phyloP scores from a whole-genome alignment of 2,329 filamentous ascomycete genomes.

The Aspergillus tanneri region DNA sequence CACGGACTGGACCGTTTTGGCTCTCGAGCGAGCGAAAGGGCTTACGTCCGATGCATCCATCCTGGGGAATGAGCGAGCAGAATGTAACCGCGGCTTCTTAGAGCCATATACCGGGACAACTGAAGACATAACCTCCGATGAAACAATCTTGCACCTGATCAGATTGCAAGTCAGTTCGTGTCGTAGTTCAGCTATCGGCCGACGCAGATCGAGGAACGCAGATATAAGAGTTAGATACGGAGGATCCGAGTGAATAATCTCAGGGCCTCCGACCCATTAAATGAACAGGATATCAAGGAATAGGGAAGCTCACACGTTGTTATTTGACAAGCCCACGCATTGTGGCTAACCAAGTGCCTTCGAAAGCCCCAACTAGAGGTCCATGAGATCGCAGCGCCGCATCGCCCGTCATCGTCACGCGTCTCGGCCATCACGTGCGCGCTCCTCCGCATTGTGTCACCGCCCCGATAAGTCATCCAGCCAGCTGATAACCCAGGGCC shows the following conservation, averaged over 20 bases:
- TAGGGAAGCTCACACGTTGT: not conserved
- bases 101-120: slow-evolving; percentile 25
- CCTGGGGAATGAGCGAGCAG: slow-evolving; percentile 33
- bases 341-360: no score
- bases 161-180: slow-evolving; percentile 6
- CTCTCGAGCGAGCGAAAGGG: slow-evolving; percentile 25
- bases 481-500: slow-evolving; percentile 6
- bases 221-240: slow-evolving; percentile 1
- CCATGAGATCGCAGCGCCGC: not conserved
- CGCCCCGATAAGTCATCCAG: slow-evolving; percentile 10
- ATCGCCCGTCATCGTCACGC: slow-evolving; percentile 5
- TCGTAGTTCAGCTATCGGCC: slow-evolving; percentile 29
- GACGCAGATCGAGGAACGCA: slow-evolving; percentile 24
- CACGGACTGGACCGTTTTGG: slow-evolving; percentile 28
- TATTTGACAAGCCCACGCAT: not conserved
- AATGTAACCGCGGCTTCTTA: slow-evolving; percentile 27
- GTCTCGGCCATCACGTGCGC: slow-evolving; percentile 20
- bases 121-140: slow-evolving; percentile 26
- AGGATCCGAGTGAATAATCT: not conserved
- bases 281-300: not conserved
- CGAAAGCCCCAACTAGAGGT: not conserved
- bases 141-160: slow-evolving; percentile 7
- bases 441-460: slow-evolving; percentile 28
- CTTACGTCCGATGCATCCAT: slow-evolving; percentile 31
- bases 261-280: not conserved